A percentile compares a stretch with the other conserved stretches of the same genome.
These are phyloP conservation scores for Trypanosoma avium DNA, from an alignment of 208 protist genomes.

Conservation along the genomic window DNA sequence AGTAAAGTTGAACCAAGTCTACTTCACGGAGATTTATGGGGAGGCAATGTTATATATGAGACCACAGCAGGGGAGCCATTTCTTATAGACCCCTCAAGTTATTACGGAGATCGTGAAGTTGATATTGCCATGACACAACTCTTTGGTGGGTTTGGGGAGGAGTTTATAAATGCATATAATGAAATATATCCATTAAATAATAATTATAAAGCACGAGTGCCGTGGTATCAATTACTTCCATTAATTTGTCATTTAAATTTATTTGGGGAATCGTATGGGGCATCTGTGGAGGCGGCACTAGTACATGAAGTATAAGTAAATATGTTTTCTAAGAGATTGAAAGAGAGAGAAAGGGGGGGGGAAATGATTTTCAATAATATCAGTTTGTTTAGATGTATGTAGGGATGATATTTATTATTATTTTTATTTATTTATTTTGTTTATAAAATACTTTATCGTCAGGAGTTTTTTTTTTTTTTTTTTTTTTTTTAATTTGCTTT, in stretches of 20 bases:
- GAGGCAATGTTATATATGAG: slow-evolving; percentile 27
- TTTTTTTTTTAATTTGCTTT: no score
- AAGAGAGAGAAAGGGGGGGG: neutral
- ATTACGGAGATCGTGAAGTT: slow-evolving; percentile 36
- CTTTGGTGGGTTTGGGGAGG: slow-evolving; percentile 33
- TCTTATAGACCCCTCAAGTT: slow-evolving; percentile 30
- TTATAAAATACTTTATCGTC: no score
- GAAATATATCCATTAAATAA: slow-evolving; percentile 19
- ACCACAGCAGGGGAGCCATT: slow-evolving; percentile 4
- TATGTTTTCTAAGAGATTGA: neutral
- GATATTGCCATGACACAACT: slow-evolving; percentile 37
- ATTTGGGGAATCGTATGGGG: slow-evolving; percentile 36
- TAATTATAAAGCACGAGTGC: slow-evolving; percentile 20
- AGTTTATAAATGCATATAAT: slow-evolving; percentile 36
- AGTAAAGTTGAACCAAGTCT: slow-evolving; percentile 13
- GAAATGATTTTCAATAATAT: no score
- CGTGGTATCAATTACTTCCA: slow-evolving; percentile 32
- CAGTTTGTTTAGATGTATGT: no score
- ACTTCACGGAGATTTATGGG: slow-evolving; percentile 33
- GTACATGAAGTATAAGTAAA: neutral
- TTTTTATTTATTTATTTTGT: no score
- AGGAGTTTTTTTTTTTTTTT: no score
- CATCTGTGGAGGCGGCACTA: slow-evolving; percentile 20
- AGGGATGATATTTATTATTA: no score
- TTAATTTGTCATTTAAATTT: slow-evolving; percentile 30